Evolutionary conservation across 176 grass and related monocot genomes (phyloP).

Genomic region (Triticum monococcum): DNA sequence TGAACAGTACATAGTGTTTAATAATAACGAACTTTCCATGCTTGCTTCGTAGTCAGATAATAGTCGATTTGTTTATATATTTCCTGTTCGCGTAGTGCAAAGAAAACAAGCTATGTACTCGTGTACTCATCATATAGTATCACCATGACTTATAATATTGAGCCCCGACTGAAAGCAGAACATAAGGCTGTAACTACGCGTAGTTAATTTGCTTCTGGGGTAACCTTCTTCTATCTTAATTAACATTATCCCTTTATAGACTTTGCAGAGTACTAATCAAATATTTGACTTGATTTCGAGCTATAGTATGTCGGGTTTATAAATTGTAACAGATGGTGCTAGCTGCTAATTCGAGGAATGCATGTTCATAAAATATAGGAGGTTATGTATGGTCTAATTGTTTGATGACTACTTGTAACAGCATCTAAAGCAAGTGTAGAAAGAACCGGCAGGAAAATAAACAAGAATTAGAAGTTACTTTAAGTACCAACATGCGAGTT

Average conservation of each 20-base stretch:
- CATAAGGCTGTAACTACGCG: conserved; percentile 34
- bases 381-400: conserved; percentile 32
- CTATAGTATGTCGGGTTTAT: conserved; percentile 50
- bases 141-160: conserved; percentile 34
- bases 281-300: conserved; percentile 57
- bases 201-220: conserved; percentile 38
- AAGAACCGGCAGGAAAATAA: conserved; percentile 46
- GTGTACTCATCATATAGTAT: conserved; percentile 38
- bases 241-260: conserved; percentile 43
- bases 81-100: conserved; percentile 32
- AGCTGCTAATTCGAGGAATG: conserved; percentile 57
- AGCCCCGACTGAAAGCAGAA: conserved; percentile 24
- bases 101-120: conserved; percentile 29
- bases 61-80: conserved; percentile 36
- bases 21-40: conserved; percentile 43
- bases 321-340: conserved; percentile 34
- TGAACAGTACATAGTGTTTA: conserved; percentile 37
- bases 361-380: conserved; percentile 46
- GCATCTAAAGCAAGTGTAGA: conserved; percentile 46
- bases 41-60: conserved; percentile 24
- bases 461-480: conserved; percentile 64
- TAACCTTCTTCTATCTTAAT: conserved; percentile 41
- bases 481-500: conserved; percentile 68
- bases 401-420: conserved; percentile 58
- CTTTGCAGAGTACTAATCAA: conserved; percentile 56